phyloP scores from a whole-genome alignment of 1,139 yeast species.

The Arxiozyma bovina region DNA sequence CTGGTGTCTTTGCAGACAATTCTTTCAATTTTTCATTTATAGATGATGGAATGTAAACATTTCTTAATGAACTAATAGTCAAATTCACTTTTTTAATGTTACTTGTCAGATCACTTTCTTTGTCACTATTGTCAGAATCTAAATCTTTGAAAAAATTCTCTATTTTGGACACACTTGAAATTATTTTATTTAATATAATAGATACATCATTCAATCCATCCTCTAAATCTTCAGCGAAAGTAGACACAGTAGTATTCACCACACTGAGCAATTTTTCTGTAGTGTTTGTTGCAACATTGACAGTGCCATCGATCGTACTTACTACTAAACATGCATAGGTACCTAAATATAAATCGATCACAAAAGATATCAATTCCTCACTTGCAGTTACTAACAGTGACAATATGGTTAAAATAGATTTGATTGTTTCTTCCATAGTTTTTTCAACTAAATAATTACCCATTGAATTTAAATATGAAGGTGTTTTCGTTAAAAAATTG shows the following conservation, averaged over 20 bases:
- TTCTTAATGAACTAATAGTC: constrained; percentile 47
- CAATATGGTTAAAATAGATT: constrained; percentile 36
- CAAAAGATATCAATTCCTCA: constrained; percentile 53
- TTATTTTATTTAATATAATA: constrained; percentile 42
- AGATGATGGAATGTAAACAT: constrained; percentile 54
- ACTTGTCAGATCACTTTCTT: constrained; percentile 14
- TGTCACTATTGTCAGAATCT: constrained; percentile 30
- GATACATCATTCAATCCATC: constrained; percentile 51
- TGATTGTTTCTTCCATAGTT: constrained; percentile 40
- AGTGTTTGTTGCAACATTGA: constrained; percentile 64
- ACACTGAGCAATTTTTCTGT: constrained; percentile 51
- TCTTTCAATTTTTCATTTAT: constrained; percentile 45
- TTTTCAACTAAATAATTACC: constrained; percentile 45
- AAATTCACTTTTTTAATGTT: constrained; percentile 43
- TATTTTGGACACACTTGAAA: constrained; percentile 40
- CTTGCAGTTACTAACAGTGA: constrained; percentile 45
- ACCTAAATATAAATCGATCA: constrained; percentile 66
- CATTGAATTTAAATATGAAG: constrained; percentile 46
- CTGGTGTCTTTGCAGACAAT: constrained; percentile 45
- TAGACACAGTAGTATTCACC: constrained; percentile 52
- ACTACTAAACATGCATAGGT: constrained; percentile 77
- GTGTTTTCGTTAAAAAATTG: constrained; percentile 38
- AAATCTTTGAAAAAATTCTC: constrained; percentile 47
- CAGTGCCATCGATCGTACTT: constrained; percentile 64
- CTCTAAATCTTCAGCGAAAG: constrained; percentile 51